Percentiles rank a stretch among this genome's conserved stretches.
Evolutionary conservation across 2,329 filamentous ascomycete genomes (phyloP).

Genomic region (Peltaster fructicola): DNA sequence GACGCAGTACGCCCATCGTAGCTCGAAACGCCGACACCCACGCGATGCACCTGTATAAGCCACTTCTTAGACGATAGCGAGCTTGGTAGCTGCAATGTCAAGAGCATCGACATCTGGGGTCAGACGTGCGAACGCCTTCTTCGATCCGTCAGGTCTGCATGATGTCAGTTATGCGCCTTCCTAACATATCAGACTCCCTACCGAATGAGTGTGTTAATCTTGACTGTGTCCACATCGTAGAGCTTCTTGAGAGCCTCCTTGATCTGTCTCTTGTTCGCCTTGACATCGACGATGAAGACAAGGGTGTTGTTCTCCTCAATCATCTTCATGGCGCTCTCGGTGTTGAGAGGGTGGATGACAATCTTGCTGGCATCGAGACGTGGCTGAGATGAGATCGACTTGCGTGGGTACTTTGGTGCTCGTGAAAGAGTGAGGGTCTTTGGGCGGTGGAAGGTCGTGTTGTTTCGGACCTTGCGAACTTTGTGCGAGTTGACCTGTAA

Average conservation of each 20-base stretch:
- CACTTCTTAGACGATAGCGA: constrained; percentile 88
- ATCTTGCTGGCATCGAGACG: constrained; percentile 96
- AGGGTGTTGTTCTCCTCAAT: constrained; percentile 99
- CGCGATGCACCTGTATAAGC: too few relatives aligned
- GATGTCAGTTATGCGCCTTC: constrained; percentile 5
- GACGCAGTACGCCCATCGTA: too few relatives aligned
- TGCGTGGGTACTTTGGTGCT: constrained; percentile 89
- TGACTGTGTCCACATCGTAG: constrained; percentile 93
- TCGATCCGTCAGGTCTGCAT: constrained; percentile 72
- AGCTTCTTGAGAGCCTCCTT: constrained; percentile 97
- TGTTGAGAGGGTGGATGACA: constrained; percentile 96
- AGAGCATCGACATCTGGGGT: constrained; percentile 95
- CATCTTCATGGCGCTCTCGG: constrained; percentile 99
- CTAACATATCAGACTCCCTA: constrained; percentile 23
- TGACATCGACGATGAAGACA: constrained; percentile 30
- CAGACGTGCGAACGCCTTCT: constrained; percentile 97
- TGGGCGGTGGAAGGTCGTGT: constrained; percentile 90
- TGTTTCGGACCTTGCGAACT: constrained; percentile 79
- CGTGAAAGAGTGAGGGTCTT: constrained; percentile 91
- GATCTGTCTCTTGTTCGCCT: constrained; percentile 99
- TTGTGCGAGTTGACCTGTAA: constrained; percentile 59
- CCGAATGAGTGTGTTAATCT: constrained; percentile 99
- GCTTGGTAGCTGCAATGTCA: constrained; percentile 98
- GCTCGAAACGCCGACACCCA: too few relatives aligned
- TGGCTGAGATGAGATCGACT: constrained; percentile 75